Evolutionary conservation across 148 eudicot species (phyloP).

Genomic region (Pouteria glomerata): DNA sequence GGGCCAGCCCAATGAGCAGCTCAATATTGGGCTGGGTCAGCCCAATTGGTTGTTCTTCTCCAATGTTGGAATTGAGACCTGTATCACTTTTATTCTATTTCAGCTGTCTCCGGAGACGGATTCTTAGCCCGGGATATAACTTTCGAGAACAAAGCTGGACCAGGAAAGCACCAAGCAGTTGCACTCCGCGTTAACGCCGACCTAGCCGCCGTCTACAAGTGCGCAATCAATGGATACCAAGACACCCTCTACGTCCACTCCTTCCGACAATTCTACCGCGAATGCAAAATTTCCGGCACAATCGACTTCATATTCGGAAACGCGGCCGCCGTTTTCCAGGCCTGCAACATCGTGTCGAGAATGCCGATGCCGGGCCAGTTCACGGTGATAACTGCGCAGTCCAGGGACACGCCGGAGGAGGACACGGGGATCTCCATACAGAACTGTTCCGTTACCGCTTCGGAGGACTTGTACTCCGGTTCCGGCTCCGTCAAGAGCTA

Average conservation of each 20-base stretch:
- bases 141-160: constrained; percentile 75
- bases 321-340: constrained; percentile 82
- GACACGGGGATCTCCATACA: constrained; percentile 73
- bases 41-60: no score
- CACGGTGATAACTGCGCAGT: constrained; percentile 82
- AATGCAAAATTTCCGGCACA: constrained; percentile 83
- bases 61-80: no score
- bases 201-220: constrained; percentile 64
- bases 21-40: no score
- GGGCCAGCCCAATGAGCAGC: no score
- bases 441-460: constrained; percentile 66
- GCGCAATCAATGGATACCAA: constrained; percentile 70
- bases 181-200: constrained; percentile 90
- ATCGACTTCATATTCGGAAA: constrained; percentile 90
- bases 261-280: constrained; percentile 82
- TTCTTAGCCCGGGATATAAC: constrained; percentile 87
- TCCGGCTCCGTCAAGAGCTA: constrained; percentile 42
- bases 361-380: constrained; percentile 70
- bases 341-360: constrained; percentile 60
- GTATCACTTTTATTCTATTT: no score
- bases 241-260: constrained; percentile 93
- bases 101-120: constrained; percentile 88
- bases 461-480: constrained; percentile 40
- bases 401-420: constrained; percentile 54
- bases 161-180: constrained; percentile 74